Evolutionary conservation across 495 filamentous ascomycete genomes (phyloP), one percentile per base, ranked within the genome.

Genomic region (Peziza echinospora): DNA sequence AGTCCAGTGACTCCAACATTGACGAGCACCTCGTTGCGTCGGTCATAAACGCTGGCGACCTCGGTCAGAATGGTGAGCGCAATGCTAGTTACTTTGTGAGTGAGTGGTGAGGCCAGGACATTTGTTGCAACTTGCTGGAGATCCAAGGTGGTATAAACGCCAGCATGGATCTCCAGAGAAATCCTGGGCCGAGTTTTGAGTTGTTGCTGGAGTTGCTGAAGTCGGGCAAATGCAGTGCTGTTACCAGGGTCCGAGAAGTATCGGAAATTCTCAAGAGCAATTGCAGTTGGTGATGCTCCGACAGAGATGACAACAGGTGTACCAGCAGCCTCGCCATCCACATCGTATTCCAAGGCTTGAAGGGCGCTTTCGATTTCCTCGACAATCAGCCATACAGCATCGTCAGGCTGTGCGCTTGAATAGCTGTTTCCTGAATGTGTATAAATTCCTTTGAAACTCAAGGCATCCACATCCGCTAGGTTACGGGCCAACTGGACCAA

Each of bases 401-500:
- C 67, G 5, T 60, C 55, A 7, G 70, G 62, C 0, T 64, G 64
- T 21, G 60, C 67, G 1, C 60, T 64, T 17, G 54, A 57, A 59
- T 93, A 91, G 24, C 75, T 81, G 47, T 82, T 71, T 3, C 83
- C 82, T 3, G 77, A 77, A 58, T 91, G 84, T n/a, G 69, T 72
- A 61, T 91, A 93, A 16, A 87, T 56, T 0, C 83, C 84, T 13
- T 71, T 59, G 2, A 89, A 60, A 0, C 56, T 50, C 7, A 63
- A 61, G n/a, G 45, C 26, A 0, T 71, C 68, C 0, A 43, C 40
- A 0, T 50, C 42, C 41, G 68, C 54, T 0, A 57, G 50, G 1
- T 67, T 65, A 2, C 65, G 63, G 13, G 72, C 57, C 24, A 63
- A 66, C 28, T 65, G 58, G 26, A 84, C 50, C 0, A 85, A 58